phyloP scores from a whole-genome alignment of 83 land plant genomes.

The Picea engelmannii region DNA sequence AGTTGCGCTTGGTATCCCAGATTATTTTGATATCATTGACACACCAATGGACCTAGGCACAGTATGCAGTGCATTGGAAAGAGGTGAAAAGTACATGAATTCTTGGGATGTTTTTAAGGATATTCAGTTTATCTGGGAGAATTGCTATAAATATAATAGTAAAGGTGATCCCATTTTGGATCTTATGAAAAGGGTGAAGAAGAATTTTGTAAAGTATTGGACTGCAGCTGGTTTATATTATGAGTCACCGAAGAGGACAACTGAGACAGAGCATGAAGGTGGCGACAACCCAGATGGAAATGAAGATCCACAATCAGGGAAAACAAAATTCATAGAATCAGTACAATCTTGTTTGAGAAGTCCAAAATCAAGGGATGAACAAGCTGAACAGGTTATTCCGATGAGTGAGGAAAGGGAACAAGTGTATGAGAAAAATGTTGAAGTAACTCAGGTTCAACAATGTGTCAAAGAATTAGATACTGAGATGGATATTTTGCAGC shows the following conservation, averaged over 20 bases:
- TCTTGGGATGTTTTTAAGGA: conserved; percentile 38
- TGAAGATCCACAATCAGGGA: background rate
- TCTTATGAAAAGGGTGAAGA: conserved; percentile 80
- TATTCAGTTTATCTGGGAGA: conserved; percentile 19
- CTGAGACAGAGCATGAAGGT: too few species aligned
- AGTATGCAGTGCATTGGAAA: conserved; percentile 70
- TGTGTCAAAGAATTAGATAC: conserved; percentile 9
- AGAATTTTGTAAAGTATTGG: conserved; percentile 83
- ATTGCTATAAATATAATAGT: conserved; percentile 84
- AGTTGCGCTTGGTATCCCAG: conserved; percentile 13
- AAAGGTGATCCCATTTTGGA: conserved; percentile 93
- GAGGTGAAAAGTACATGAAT: conserved; percentile 63
- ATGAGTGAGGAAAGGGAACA: background rate
- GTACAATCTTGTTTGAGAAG: background rate
- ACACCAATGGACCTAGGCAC: conserved; percentile 98
- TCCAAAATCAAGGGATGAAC: background rate
- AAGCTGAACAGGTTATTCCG: too few species aligned
- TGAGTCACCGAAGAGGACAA: too few species aligned
- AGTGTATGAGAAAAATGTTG: background rate
- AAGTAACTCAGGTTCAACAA: conserved; percentile 1
- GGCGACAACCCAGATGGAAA: conserved; percentile 4
- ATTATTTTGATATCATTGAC: conserved; percentile 81
- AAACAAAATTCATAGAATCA: background rate
- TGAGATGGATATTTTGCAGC: background rate
- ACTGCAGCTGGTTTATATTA: conserved; percentile 63